Conservation (phyloP, 1,284 basidiomycete species). For the Xerocomus tenax region DNA sequence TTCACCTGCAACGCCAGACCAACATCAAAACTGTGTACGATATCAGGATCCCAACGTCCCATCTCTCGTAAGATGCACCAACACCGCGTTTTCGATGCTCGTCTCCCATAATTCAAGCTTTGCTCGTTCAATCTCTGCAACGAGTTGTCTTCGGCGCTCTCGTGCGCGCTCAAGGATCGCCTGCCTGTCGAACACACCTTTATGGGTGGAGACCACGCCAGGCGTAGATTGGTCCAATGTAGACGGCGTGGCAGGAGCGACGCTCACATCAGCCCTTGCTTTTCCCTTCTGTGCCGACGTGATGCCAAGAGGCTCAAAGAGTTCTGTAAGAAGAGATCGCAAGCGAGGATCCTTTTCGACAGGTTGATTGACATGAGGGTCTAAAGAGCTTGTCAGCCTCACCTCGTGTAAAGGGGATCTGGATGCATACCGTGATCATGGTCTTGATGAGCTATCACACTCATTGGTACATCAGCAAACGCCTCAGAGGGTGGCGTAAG, state of each 20-base stretch:
- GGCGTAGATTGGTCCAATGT: conserved; percentile 17
- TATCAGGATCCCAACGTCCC: conserved; percentile 1
- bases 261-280: conserved; percentile 2
- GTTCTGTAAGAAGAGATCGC: neutral
- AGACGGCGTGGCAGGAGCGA: conserved; percentile 3
- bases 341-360: conserved; percentile 1
- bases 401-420: neutral
- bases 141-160: conserved; percentile 44
- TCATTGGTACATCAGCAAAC: conserved; percentile 10
- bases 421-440: conserved; percentile 11
- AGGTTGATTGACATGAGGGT: neutral
- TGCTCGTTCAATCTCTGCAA: conserved; percentile 49
- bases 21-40: no score
- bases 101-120: conserved; percentile 65
- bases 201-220: neutral
- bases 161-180: conserved; percentile 46
- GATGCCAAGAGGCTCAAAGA: neutral
- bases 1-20: no score
- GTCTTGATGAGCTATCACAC: conserved; percentile 2
- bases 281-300: conserved; percentile 20
- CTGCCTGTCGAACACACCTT: conserved; percentile 20
- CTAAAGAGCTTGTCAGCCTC: conserved; percentile 17
- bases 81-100: conserved; percentile 62
- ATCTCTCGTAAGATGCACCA: conserved; percentile 46
- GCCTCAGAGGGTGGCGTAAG: conserved; percentile 26